These are phyloP conservation scores for Penicillium fuscoglaucum DNA, from an alignment of 2,329 filamentous ascomycete genomes.

Conservation along the genomic window DNA sequence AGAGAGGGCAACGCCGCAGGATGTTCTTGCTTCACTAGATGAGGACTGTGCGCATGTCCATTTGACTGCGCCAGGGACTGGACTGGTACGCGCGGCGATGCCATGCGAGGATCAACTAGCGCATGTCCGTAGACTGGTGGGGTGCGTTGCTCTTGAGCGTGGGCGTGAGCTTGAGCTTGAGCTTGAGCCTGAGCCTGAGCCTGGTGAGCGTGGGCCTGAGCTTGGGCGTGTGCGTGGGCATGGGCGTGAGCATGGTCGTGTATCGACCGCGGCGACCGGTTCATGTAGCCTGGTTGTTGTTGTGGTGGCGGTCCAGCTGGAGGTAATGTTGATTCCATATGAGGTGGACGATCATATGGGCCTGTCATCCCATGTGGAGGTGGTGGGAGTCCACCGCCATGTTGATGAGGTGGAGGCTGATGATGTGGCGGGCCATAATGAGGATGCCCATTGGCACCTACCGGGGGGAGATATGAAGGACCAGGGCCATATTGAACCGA, in stretches of 20 bases:
- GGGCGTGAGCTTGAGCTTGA: slow-evolving; percentile 22
- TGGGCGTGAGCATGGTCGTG: slow-evolving; percentile 24
- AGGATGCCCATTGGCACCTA: slow-evolving; percentile 34
- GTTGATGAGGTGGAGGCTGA: slow-evolving; percentile 25
- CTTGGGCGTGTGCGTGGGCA: slow-evolving; percentile 25
- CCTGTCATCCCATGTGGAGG: slow-evolving; percentile 30
- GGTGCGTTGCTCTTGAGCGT: slow-evolving; percentile 31
- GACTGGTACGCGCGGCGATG: slow-evolving; percentile 36
- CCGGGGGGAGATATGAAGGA: slow-evolving; percentile 39
- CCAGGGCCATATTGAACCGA: slow-evolving; percentile 35
- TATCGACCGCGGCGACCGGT: slow-evolving; percentile 30
- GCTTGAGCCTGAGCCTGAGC: slow-evolving; percentile 4
- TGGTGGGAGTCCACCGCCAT: slow-evolving; percentile 26
- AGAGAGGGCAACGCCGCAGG: slow-evolving; percentile 19
- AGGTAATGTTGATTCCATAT: slow-evolving; percentile 34
- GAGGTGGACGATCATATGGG: slow-evolving; percentile 38
- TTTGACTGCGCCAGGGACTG: slow-evolving; percentile 26
- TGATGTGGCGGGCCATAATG: slow-evolving; percentile 36
- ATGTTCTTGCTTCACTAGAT: slow-evolving; percentile 29
- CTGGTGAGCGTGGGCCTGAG: slow-evolving; percentile 17
- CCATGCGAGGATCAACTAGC: slow-evolving; percentile 37
- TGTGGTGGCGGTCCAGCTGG: slow-evolving; percentile 25
- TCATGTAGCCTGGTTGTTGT: slow-evolving; percentile 24
- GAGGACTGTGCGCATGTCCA: slow-evolving; percentile 29
- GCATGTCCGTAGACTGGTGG: slow-evolving; percentile 30